A percentile compares a stretch with the other conserved stretches of the same genome.
phyloP scores from a whole-genome alignment of 2,329 filamentous ascomycete genomes.

The Neofusicoccum cordaticola region DNA sequence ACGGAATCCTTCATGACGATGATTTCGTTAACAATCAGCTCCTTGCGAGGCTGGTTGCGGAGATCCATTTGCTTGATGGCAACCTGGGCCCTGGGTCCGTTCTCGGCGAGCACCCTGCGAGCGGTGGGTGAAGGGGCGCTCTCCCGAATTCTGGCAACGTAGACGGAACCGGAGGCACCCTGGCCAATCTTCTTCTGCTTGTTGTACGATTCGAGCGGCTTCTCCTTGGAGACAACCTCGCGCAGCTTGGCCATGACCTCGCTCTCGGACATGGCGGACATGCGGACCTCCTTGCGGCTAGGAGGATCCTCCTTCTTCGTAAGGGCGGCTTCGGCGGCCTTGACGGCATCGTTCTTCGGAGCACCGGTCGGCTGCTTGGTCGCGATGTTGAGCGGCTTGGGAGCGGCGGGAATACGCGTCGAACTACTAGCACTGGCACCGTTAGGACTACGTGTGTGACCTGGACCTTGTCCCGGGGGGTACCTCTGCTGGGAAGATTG shows the following conservation, averaged over 20 bases:
- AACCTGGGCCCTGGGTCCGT: constrained; percentile 81
- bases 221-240: constrained; percentile 92
- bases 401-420: constrained; percentile 39
- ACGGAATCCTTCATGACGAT: constrained; percentile 99
- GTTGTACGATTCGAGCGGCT: constrained; percentile 91
- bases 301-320: constrained; percentile 75
- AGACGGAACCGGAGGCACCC: constrained; percentile 95
- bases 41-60: constrained; percentile 93
- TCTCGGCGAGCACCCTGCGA: constrained; percentile 71
- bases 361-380: constrained; percentile 48
- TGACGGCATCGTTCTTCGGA: constrained; percentile 66
- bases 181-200: constrained; percentile 99
- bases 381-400: constrained; percentile 55
- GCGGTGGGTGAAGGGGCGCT: constrained; percentile 78
- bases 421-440: constrained; percentile 6
- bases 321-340: constrained; percentile 84
- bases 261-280: constrained; percentile 96
- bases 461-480: constrained; percentile 10
- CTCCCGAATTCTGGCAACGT: constrained; percentile 93
- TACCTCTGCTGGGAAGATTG: constrained; percentile 24
- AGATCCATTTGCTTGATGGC: constrained; percentile 99
- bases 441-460: constrained; percentile 13
- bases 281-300: constrained; percentile 84
- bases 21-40: constrained; percentile 98
- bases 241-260: constrained; percentile 96